Percentiles rank a stretch among this genome's conserved stretches.
These are phyloP conservation scores for Myrica gale DNA, from an alignment of 306 rosid genomes.

Conservation along the genomic window DNA sequence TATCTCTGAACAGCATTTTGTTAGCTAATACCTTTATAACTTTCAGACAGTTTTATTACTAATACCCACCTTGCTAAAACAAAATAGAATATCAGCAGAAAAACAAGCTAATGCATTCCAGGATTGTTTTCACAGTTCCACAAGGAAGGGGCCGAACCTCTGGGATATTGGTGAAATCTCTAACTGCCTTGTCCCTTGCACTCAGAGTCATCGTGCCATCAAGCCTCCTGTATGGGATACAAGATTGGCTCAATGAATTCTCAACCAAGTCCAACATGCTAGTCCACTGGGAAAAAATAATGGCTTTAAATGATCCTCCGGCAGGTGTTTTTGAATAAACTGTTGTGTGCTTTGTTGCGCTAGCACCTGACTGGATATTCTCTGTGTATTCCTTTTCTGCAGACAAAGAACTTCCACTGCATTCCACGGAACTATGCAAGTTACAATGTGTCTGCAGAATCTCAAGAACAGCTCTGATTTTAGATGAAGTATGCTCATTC, in stretches of 20 bases:
- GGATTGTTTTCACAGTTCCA: constrained; percentile 7
- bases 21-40: constrained; percentile 12
- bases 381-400: constrained; percentile 33
- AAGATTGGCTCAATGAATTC: constrained; percentile 44
- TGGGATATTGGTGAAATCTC: constrained; percentile 71
- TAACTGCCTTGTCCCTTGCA: constrained; percentile 85
- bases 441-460: constrained; percentile 55
- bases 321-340: constrained; percentile 42
- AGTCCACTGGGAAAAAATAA: constrained; percentile 97
- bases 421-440: constrained; percentile 26
- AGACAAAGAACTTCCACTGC: constrained; percentile 39
- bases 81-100: constrained; percentile 27
- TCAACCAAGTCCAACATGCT: constrained; percentile 91
- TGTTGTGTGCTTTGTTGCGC: constrained; percentile 44
- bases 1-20: constrained; percentile 8
- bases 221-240: constrained; percentile 73
- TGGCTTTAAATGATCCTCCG: constrained; percentile 64
- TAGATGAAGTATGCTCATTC: constrained; percentile 71
- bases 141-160: constrained; percentile 65
- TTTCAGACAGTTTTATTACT: constrained; percentile 14
- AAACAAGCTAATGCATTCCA: constrained; percentile 8
- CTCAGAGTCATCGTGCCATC: constrained; percentile 83
- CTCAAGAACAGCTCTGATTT: constrained; percentile 82
- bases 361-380: constrained; percentile 38
- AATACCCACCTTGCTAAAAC: constrained; percentile 3